Conservation (phyloP, 352 stramenopile genomes). For the Phytophthora vignae region DNA sequence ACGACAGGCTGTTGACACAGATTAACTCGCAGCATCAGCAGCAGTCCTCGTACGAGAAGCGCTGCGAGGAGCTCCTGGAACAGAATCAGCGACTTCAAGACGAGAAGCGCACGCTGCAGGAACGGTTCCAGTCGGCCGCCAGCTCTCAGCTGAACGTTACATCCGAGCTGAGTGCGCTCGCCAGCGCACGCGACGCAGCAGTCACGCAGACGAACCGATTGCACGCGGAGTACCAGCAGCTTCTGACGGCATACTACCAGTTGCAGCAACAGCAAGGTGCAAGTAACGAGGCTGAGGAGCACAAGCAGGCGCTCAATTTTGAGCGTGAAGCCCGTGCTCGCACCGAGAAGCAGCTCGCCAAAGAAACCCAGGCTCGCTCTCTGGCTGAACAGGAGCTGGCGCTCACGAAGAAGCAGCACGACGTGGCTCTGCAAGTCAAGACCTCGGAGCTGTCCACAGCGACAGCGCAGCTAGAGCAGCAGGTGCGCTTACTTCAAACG, state of each 20-base stretch:
- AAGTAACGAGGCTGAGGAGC: conserved; percentile 61
- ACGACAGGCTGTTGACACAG: conserved; percentile 76
- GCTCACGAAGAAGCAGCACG: conserved; percentile 77
- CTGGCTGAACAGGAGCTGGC: conserved; percentile 75
- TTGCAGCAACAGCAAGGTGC: conserved; percentile 64
- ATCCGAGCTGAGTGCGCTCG: conserved; percentile 63
- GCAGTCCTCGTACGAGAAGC: conserved; percentile 73
- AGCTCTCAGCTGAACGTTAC: conserved; percentile 63
- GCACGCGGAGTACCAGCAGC: conserved; percentile 78
- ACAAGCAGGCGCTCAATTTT: conserved; percentile 66
- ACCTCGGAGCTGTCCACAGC: conserved; percentile 61
- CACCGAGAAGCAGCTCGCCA: conserved; percentile 66
- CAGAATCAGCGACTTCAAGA: conserved; percentile 70
- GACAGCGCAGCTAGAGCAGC: conserved; percentile 54
- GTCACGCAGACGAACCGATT: conserved; percentile 79
- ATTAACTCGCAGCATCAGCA: conserved; percentile 86
- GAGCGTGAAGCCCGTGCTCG: conserved; percentile 66
- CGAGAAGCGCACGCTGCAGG: conserved; percentile 67
- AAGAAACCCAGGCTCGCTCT: conserved; percentile 63
- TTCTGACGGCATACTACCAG: conserved; percentile 79
- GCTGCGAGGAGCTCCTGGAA: conserved; percentile 70
- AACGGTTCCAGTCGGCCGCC: conserved; percentile 67
- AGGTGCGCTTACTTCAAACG: conserved; percentile 38
- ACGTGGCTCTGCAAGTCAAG: conserved; percentile 67
- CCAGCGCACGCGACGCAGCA: conserved; percentile 68